Conservation (phyloP, 805 yeast species). For the Candida boleticola region DNA sequence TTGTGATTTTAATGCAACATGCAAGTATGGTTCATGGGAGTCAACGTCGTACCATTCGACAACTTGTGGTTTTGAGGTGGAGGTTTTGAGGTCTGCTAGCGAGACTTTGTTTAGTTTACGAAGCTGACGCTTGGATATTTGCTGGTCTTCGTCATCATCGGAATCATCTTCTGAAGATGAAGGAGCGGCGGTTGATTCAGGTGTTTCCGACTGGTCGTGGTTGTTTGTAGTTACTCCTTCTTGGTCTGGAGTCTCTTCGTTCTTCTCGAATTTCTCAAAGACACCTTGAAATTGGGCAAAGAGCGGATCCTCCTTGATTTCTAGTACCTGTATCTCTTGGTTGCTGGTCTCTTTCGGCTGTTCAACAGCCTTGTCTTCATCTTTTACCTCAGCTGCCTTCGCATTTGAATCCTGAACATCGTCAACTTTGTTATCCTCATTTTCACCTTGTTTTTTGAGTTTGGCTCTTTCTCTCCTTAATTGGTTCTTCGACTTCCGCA, state of each 20-base stretch:
- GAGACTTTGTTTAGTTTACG: slow-evolving; percentile 57
- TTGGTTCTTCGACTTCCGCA: slow-evolving; percentile 51
- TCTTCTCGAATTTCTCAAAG: slow-evolving; percentile 15
- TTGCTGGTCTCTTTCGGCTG: no score
- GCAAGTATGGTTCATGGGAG: slow-evolving; percentile 71
- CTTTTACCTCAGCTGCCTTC: neutral
- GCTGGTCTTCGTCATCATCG: slow-evolving; percentile 16
- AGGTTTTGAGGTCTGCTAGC: slow-evolving; percentile 63
- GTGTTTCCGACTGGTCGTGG: slow-evolving; percentile 5
- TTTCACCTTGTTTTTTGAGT: slow-evolving; percentile 27
- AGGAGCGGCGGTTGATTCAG: neutral
- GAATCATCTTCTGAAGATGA: slow-evolving; percentile 6
- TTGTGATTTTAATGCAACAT: slow-evolving; percentile 60
- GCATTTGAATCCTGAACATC: neutral
- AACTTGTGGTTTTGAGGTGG: slow-evolving; percentile 60
- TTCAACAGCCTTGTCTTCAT: no score
- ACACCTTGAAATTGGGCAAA: slow-evolving; percentile 19
- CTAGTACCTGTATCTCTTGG: neutral
- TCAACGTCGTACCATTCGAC: slow-evolving; percentile 89
- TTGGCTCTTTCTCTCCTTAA: slow-evolving; percentile 48
- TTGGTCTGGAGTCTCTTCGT: slow-evolving; percentile 12
- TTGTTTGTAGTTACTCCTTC: slow-evolving; percentile 13
- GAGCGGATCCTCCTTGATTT: slow-evolving; percentile 6
- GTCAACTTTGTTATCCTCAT: neutral
- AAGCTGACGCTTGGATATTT: slow-evolving; percentile 48